Evolutionary conservation across 345 rosid species (phyloP).

Genomic region (Orychophragmus violaceus): DNA sequence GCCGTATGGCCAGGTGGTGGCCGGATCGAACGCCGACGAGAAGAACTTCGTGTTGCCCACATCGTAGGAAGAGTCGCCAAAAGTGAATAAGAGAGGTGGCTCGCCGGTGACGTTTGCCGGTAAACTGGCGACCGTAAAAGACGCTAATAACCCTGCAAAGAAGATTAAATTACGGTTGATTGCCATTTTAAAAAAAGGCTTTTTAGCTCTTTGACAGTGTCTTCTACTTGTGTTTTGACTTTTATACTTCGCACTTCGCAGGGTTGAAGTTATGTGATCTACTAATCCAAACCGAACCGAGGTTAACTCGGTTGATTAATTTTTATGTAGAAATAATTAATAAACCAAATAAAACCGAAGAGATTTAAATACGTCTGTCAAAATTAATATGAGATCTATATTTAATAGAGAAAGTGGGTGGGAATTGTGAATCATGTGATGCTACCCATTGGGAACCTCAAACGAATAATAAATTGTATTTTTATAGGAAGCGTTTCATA

Average conservation of each 20-base stretch:
- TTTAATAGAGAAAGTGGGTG: background rate
- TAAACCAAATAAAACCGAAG: background rate
- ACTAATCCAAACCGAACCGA: background rate
- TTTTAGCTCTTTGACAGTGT: background rate
- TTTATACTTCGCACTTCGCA: too few relatives aligned
- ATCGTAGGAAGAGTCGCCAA: slow-evolving; percentile 37
- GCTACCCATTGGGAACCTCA: background rate
- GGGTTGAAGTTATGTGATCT: background rate
- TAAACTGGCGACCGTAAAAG: background rate
- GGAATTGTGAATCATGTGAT: background rate
- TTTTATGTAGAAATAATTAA: background rate
- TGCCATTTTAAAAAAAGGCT: slow-evolving; percentile 7
- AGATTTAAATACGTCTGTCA: background rate
- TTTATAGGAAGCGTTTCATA: too few relatives aligned
- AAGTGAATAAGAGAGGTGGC: slow-evolving; percentile 25
- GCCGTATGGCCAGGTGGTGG: slow-evolving; percentile 35
- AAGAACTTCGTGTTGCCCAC: slow-evolving; percentile 32
- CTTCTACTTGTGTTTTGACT: background rate
- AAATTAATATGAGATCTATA: background rate
- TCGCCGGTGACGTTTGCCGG: slow-evolving; percentile 22
- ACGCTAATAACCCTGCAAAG: slow-evolving; percentile 8
- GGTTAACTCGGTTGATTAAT: background rate
- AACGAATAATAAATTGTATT: background rate
- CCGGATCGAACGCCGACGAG: slow-evolving; percentile 18
- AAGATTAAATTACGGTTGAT: background rate